Evolutionary conservation across 2,329 filamentous ascomycete species (phyloP), one percentile per base, ranked within the genome.

Genomic region (Dendrostoma leiphaemia): DNA sequence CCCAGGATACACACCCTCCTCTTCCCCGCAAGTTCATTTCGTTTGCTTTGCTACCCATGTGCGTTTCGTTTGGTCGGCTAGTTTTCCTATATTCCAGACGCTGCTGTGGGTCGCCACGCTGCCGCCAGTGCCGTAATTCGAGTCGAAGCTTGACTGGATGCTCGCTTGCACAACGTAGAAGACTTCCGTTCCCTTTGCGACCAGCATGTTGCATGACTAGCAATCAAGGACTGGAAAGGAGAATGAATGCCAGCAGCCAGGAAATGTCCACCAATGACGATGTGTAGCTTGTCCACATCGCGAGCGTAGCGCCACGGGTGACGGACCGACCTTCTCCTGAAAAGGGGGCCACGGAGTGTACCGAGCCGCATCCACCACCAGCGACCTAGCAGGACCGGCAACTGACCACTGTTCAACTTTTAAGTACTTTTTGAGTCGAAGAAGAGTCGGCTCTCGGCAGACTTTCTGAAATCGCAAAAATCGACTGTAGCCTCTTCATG

Each of bases 261-360:
- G 15, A 13, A 43, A 37, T 41, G 51, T 57, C 55, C 55, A 57
- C 55, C 55, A 57, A 57, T 57, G 29, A 53, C 21, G 28, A 19
- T 35, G 19, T n/a, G 12, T 19, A 24, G 34, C 26, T 19, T 32
- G 17, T 28, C 17, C 21, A 15, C 3, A 17, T 19, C 19, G 23
- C 13, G 19, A 19, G 44, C 17, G 40, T 41, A 37, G 38, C 41
- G 43, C n/a, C 29, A 17, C 47, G 46, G 46, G 26, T 47, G 21
- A 19, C 54, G 54, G 54, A 51, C 48, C 51, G 54, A 40, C 35
- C 13, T 24, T 28, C 35, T 23, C 23, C 50, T 34, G 17, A 51
- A 54, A 38, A 19, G 37, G 47, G 26, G 21, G 3, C 8, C n/a
- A 12, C 54, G 35, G 43, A 46, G 31, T 40, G 12, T 50, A 31